Base-by-base conservation (phyloP, 2,329 filamentous ascomycete species). In the Didymella exigua region DNA sequence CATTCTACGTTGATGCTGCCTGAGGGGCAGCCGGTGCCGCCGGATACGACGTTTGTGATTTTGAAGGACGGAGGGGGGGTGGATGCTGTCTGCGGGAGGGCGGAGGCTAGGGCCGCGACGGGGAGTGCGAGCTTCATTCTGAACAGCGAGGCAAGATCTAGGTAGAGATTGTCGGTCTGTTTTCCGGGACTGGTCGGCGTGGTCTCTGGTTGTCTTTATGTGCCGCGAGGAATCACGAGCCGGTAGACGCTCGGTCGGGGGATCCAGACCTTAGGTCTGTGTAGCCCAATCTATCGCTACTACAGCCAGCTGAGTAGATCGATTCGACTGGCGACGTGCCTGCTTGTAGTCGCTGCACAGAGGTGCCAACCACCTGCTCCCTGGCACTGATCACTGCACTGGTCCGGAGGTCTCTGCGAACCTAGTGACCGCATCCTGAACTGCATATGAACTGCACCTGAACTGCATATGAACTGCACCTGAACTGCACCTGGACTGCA, bases 11-110 rank as follows among this genome's bases (percentile, higher is more conserved):
- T 65, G 49, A 75, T 68, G 56, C 69, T 72, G 45, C 69, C 72
- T 53, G 72, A 70, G 2, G 72, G 72, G 46, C 72, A 75, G 27
- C 72, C 72, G 2, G 69, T 72, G 49, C 72, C 72, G 30, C 70
- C 72, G 9, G 58, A 68, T 31, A 70, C 53, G 34, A 73, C 65
- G 10, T 62, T 68, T 10, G 58, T 61, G 62, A 75, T 72, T 14
- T 64, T 71, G 63, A 72, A 74, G 7, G 67, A 58, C 1, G 65
- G 54, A 6, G 71, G 72, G 23, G 64, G 54, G 21, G 58, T 34
- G 33, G 49, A 55, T 9, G 29, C 3, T 1, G 31, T 41, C 27
- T 54, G 54, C 8, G 48, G 54, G 16, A 57, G 40, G 18, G 54
- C 45, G 13, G 38, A 49, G 16, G 42, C 56, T 8, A 46, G 8